Evolutionary conservation across 1,284 basidiomycete genomes (phyloP), one percentile per base, ranked within the genome.

Genomic region (Sparassis latifolia): DNA sequence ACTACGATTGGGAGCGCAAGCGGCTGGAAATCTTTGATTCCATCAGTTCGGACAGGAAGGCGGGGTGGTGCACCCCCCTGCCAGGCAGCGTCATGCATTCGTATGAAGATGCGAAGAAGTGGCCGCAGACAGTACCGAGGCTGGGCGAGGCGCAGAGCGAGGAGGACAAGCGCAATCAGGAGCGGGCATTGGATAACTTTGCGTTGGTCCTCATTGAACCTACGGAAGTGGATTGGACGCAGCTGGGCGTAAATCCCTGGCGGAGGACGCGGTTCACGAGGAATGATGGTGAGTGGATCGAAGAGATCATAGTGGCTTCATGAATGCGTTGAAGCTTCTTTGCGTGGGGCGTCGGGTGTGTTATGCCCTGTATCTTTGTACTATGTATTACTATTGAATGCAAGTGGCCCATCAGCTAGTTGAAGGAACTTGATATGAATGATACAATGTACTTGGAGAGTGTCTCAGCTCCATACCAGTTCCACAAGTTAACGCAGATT

Each of bases 141-240:
- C 56, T 68, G 6, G 70, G 65, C 3, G 76, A 77, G 52, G 71
- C 76, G 45, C 60, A 65, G 54, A 70, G 62, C 54, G 69, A 71
- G 12, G 61, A 63, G 47, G 72, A 74, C n/a, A 61, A 53, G 60
- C 65, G 59, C 62, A 68, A 75, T 47, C 69, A 75, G 70, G 71
- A 76, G 48, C 62, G 52, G 27, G 81, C 86, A 33, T 62, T 84
- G 52, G 55, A 62, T 10, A 84, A 85, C 59, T 88, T 86, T 57
- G 78, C 81, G 6, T 62, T 89, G 58, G 60, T 89, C 41, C 57
- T 86, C 10, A 66, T 88, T 35, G 84, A 88, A 53, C 82, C 86
- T 2, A 58, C 65, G 1, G 73, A 78, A 50, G 78, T 87, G 40
- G 86, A 89, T 60, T 79, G 77, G 65, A 60, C 79, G 5, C 81